Evolutionary conservation across 73 alveolate genomes (phyloP).

Genomic region (Uronychia setigera): DNA sequence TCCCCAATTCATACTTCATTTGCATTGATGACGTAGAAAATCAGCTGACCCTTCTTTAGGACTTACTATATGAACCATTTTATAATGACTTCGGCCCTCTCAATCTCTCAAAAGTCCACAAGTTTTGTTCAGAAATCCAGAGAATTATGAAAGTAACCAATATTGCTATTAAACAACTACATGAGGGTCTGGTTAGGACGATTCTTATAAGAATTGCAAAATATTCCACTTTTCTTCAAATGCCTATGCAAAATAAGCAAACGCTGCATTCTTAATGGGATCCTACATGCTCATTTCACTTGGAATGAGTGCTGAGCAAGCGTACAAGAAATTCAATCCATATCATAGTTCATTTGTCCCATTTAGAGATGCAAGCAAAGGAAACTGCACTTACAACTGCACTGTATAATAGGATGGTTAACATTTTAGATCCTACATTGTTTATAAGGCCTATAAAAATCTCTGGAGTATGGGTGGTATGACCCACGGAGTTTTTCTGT

Average conservation of each 20-base stretch:
- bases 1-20: conserved; percentile 31
- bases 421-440: conserved; percentile 61
- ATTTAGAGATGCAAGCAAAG: conserved; percentile 54
- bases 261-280: conserved; percentile 89
- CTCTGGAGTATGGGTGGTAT: conserved; percentile 64
- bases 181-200: conserved; percentile 36
- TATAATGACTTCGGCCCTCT: conserved; percentile 76
- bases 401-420: conserved; percentile 9
- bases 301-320: conserved; percentile 52
- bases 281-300: conserved; percentile 73
- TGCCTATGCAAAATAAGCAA: conserved; percentile 76
- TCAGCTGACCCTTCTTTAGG: not conserved
- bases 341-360: conserved; percentile 50
- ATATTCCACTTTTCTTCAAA: conserved; percentile 74
- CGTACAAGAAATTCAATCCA: conserved; percentile 50
- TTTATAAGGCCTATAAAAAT: conserved; percentile 73
- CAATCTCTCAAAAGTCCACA: conserved; percentile 53
- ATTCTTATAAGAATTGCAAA: conserved; percentile 12
- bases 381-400: conserved; percentile 41
- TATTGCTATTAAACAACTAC: conserved; percentile 32
- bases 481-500: conserved; percentile 55
- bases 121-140: too few relatives aligned
- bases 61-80: conserved; percentile 46
- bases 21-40: conserved; percentile 38
- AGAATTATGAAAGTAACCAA: not conserved